phyloP scores from a whole-genome alignment of 768 basidiomycete species.

The Amanita jacksonii region DNA sequence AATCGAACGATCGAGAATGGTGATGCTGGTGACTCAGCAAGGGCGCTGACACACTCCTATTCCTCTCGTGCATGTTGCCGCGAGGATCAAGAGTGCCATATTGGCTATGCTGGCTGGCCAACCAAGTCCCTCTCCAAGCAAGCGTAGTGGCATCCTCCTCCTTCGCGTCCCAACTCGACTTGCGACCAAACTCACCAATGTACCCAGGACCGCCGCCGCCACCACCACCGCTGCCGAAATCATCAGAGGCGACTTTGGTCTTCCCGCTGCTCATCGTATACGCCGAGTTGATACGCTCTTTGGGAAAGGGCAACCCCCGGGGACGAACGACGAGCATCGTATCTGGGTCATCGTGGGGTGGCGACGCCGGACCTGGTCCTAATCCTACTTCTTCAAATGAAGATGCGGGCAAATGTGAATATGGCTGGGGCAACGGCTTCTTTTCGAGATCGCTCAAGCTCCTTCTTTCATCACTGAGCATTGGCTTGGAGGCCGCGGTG shows the following conservation, averaged over 20 bases:
- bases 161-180: no score
- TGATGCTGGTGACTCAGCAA: background rate
- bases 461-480: background rate
- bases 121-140: no score
- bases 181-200: no score
- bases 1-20: slow-evolving; percentile 1
- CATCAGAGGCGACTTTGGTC: no score
- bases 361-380: no score
- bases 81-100: no score
- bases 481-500: background rate
- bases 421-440: no score
- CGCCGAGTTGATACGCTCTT: background rate
- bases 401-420: background rate
- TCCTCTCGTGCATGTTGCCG: slow-evolving; percentile 5
- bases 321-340: slow-evolving; percentile 5
- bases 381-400: slow-evolving; percentile 1
- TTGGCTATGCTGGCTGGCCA: no score
- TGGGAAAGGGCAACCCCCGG: background rate
- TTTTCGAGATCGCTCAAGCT: background rate
- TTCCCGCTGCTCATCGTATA: slow-evolving; percentile 6
- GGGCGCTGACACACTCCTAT: background rate
- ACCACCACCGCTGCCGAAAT: no score
- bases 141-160: no score
- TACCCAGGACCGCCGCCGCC: no score
- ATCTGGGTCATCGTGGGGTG: background rate